Percentiles rank a stretch among this genome's conserved stretches.
These are phyloP conservation scores for Lomentospora prolificans DNA, from an alignment of 2,329 filamentous ascomycete species.

Conservation along the genomic window DNA sequence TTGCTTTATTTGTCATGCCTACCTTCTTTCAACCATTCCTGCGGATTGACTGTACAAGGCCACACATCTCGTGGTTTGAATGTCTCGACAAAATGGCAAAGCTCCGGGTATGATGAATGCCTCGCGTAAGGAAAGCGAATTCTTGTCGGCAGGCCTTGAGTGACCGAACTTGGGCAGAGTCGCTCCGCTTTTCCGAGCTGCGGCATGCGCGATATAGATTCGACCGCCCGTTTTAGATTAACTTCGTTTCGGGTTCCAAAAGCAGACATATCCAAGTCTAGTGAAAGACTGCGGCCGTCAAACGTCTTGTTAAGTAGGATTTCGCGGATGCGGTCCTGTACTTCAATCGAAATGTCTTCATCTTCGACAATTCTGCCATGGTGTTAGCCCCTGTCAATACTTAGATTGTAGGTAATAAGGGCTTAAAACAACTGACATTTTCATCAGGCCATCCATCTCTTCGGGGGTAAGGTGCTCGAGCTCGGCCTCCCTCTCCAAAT, in stretches of 20 bases:
- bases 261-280: constrained; percentile 20
- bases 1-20: neutral
- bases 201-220: constrained; percentile 16
- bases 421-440: constrained; percentile 22
- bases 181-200: constrained; percentile 9
- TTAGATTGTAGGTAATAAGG: neutral
- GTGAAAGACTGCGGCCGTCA: constrained; percentile 22
- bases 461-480: constrained; percentile 48
- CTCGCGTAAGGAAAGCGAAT: constrained; percentile 75
- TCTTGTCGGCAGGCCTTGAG: constrained; percentile 22
- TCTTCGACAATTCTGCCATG: constrained; percentile 12
- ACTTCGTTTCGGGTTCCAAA: constrained; percentile 21
- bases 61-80: constrained; percentile 70
- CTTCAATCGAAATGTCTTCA: constrained; percentile 13
- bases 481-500: constrained; percentile 59
- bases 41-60: constrained; percentile 65
- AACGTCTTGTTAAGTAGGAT: constrained; percentile 11
- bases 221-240: constrained; percentile 16
- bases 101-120: constrained; percentile 77
- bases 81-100: constrained; percentile 57
- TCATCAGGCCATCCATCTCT: constrained; percentile 39
- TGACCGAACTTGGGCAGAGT: neutral
- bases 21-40: constrained; percentile 49
- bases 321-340: constrained; percentile 9
- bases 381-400: neutral